A percentile compares a stretch with the other conserved stretches of the same genome.
These are phyloP conservation scores for Bruguiera sexangula DNA, from an alignment of 345 rosid genomes.

Conservation along the genomic window DNA sequence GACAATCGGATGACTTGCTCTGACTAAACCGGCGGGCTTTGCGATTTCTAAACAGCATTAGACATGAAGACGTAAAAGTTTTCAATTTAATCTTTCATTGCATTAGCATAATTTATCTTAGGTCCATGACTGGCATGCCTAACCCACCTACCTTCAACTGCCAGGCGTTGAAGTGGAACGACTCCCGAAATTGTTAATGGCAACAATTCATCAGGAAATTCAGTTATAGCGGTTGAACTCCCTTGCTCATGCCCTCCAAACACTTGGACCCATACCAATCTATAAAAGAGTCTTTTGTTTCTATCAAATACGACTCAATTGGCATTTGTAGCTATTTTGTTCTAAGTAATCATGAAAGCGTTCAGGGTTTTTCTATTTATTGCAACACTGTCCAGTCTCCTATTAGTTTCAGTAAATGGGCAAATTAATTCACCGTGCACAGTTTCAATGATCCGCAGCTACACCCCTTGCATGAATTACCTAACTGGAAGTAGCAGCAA, in stretches of 20 bases:
- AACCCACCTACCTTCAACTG: conserved; percentile 22
- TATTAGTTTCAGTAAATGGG: conserved; percentile 39
- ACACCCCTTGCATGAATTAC: conserved; percentile 81
- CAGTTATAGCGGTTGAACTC: conserved; percentile 42
- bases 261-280: conserved; percentile 12
- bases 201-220: conserved; percentile 15
- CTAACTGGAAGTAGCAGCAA: conserved; percentile 71
- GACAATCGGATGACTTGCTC: conserved; percentile 32
- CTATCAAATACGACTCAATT: neutral
- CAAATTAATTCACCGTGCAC: conserved; percentile 87
- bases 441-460: conserved; percentile 60
- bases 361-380: conserved; percentile 21
- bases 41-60: neutral
- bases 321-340: neutral
- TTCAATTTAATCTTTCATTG: no score
- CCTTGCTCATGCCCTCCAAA: conserved; percentile 10
- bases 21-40: conserved; percentile 15
- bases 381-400: conserved; percentile 4
- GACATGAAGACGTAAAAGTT: no score
- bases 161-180: neutral
- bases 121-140: conserved; percentile 16
- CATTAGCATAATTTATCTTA: neutral
- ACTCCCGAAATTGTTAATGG: neutral
- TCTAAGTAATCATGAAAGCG: conserved; percentile 19
- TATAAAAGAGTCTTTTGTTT: conserved; percentile 6